Conservation (phyloP, 1,284 basidiomycete genomes). For the Austroboletus rostrupii region DNA sequence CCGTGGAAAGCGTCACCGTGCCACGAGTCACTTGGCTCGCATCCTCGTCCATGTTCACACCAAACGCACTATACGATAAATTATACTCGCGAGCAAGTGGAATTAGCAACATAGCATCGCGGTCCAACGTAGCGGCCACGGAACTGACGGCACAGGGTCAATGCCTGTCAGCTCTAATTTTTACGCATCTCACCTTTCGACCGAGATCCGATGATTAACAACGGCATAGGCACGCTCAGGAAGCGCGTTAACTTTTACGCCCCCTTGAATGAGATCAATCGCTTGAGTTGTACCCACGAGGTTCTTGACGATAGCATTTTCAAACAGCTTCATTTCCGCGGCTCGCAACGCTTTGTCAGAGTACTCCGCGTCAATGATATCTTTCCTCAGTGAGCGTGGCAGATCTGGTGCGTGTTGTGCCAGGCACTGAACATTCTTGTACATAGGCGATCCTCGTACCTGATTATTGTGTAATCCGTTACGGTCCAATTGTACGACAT, state of each 20-base stretch:
- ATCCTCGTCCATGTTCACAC: slow-evolving; percentile 10
- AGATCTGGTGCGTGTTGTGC: slow-evolving; percentile 40
- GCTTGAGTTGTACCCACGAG: slow-evolving; percentile 56
- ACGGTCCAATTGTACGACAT: too few relatives aligned
- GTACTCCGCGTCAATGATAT: slow-evolving; percentile 2
- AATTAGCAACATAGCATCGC: neutral
- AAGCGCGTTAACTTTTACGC: slow-evolving; percentile 60
- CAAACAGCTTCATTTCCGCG: too few relatives aligned
- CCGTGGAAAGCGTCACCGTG: slow-evolving; percentile 39
- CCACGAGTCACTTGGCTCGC: slow-evolving; percentile 29
- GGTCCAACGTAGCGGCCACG: too few relatives aligned
- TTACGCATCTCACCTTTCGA: slow-evolving; percentile 35
- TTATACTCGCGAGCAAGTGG: slow-evolving; percentile 42
- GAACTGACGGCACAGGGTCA: neutral
- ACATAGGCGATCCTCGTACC: slow-evolving; percentile 42
- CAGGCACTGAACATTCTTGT: too few relatives aligned
- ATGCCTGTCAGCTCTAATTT: slow-evolving; percentile 36
- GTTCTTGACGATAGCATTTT: slow-evolving; percentile 16
- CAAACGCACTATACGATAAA: slow-evolving; percentile 46
- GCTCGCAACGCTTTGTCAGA: too few relatives aligned
- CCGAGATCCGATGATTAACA: slow-evolving; percentile 41
- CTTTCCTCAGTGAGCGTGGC: slow-evolving; percentile 34
- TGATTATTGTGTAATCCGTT: slow-evolving; percentile 2
- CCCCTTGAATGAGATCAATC: slow-evolving; percentile 54
- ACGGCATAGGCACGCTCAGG: slow-evolving; percentile 52